Conservation (phyloP, 768 basidiomycete genomes). For the Rhodosporidiobolus sp. region DNA sequence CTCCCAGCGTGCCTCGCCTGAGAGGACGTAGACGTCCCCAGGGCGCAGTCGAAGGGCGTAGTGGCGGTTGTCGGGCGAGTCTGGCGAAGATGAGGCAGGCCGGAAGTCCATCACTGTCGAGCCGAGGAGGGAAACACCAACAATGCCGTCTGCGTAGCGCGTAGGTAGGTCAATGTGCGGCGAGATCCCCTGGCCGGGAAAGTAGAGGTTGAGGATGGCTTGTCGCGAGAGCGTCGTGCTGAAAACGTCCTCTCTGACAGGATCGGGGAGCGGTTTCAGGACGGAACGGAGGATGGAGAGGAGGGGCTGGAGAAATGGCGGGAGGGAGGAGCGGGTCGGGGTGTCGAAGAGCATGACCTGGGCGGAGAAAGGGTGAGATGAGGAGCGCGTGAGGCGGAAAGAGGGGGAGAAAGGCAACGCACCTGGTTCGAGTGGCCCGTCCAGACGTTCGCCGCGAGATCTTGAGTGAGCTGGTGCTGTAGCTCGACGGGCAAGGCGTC, state of each 20-base stretch:
- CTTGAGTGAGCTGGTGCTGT: slow-evolving; percentile 16
- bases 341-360: slow-evolving; percentile 37
- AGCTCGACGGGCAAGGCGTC: neutral
- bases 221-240: slow-evolving; percentile 60
- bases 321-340: neutral
- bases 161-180: slow-evolving; percentile 78
- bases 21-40: slow-evolving; percentile 71
- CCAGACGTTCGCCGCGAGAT: slow-evolving; percentile 2
- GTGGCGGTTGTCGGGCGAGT: neutral
- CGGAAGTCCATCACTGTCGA: slow-evolving; percentile 77
- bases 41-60: slow-evolving; percentile 69
- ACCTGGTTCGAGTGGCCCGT: slow-evolving; percentile 21
- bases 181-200: slow-evolving; percentile 81
- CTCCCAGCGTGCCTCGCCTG: slow-evolving; percentile 72
- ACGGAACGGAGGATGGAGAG: slow-evolving; percentile 16
- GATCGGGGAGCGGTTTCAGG: slow-evolving; percentile 1
- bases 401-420: neutral
- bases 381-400: neutral
- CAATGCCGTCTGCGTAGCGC: slow-evolving; percentile 83
- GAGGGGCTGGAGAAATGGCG: slow-evolving; percentile 9
- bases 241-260: slow-evolving; percentile 43
- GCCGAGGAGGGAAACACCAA: slow-evolving; percentile 77
- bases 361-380: neutral
- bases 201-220: slow-evolving; percentile 84
- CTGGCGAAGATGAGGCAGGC: slow-evolving; percentile 26